phyloP scores from a whole-genome alignment of 1,284 basidiomycete species.

The Boletus subluridellus region DNA sequence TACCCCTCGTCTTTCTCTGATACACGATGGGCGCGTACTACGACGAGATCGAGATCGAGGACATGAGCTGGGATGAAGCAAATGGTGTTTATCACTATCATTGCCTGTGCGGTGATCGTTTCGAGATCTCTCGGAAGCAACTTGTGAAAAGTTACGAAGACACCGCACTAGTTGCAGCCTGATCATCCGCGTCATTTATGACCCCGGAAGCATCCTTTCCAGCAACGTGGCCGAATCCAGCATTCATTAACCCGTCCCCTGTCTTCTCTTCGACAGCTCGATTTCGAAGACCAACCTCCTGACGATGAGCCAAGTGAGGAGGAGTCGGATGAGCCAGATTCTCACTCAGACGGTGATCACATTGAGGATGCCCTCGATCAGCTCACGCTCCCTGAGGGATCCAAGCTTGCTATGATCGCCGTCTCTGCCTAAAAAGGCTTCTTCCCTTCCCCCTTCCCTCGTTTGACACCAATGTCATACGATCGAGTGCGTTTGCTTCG shows the following conservation, averaged over 20 bases:
- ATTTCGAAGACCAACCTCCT: constrained; percentile 67
- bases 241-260: neutral
- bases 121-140: constrained; percentile 89
- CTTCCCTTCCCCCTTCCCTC: neutral
- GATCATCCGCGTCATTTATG: constrained; percentile 87
- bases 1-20: neutral
- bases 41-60: constrained; percentile 71
- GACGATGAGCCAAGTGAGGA: constrained; percentile 42
- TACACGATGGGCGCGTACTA: constrained; percentile 73
- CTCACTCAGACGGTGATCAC: constrained; percentile 43
- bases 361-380: constrained; percentile 68
- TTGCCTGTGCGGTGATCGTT: constrained; percentile 97
- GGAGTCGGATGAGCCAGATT: constrained; percentile 37
- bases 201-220: constrained; percentile 68
- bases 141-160: constrained; percentile 91
- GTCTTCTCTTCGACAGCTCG: constrained; percentile 46
- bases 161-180: constrained; percentile 90
- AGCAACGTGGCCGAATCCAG: neutral
- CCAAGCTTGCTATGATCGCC: constrained; percentile 8
- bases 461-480: neutral
- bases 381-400: constrained; percentile 43
- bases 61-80: constrained; percentile 65
- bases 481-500: constrained; percentile 1
- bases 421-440: constrained; percentile 16
- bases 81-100: constrained; percentile 88